Evolutionary conservation across 179 eudicot species (phyloP), one percentile per base, ranked within the genome.

Genomic region (Silene coronaria): DNA sequence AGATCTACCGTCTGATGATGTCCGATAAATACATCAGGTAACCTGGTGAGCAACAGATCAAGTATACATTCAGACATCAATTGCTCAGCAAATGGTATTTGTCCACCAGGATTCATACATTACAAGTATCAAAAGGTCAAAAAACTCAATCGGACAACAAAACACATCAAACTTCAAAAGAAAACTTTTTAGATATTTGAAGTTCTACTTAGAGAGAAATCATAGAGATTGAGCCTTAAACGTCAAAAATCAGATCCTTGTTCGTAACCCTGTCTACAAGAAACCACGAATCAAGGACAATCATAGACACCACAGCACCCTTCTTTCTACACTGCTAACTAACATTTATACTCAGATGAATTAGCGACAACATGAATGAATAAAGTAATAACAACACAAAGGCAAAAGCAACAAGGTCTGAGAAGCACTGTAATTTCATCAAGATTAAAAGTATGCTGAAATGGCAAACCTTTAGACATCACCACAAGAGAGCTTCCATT

Each of bases 401-500:
- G 11, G 45, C 45, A 38, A 5, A 38, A 38, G 9, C 45, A 38
- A 38, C 45, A 0, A 38, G 9, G 45, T 38, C 45, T 38, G 45
- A 51, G 19, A 51, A 65, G 9, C 21, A n/a, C 10, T 19, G 1
- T 19, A 23, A 3, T 19, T 19, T 27, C 74, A 73, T 46, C 34
- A 13, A 19, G 24, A 6, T 4, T 11, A 14, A 58, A 71, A 53
- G 36, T 36, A 74, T 62, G 14, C 14, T 48, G 46, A 36, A 13
- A 60, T 48, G 45, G 74, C 83, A 77, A 73, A 90, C 96, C 96
- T 88, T 88, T 90, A 57, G 92, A 90, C 95, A 90, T 90, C 78
- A 90, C 95, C 75, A 90, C 95, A 74, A 90, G 91, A 70, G 95
- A 88, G 86, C 95, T 88, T 74, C 95, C 95, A 74, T 87, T 88